A percentile compares a stretch with the other conserved stretches of the same genome.
These are phyloP conservation scores for Kwoniella bestiolae DNA, from an alignment of 768 basidiomycete species.

Conservation along the genomic window DNA sequence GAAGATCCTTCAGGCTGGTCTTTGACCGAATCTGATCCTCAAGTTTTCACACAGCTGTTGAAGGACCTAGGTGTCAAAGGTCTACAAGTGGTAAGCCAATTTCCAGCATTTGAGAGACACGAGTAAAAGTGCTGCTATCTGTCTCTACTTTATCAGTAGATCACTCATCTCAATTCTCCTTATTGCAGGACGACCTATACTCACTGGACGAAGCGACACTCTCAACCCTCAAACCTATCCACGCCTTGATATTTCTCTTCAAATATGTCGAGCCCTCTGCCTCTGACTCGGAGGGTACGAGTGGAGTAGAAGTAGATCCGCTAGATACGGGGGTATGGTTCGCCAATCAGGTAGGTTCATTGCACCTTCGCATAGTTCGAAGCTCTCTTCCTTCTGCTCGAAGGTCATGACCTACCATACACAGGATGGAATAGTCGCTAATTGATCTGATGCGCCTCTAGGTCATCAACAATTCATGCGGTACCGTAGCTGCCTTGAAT, in stretches of 20 bases:
- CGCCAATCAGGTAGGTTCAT: conserved; percentile 68
- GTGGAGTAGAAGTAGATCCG: conserved; percentile 57
- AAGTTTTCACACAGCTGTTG: conserved; percentile 54
- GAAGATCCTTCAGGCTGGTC: conserved; percentile 56
- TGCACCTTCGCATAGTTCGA: neutral
- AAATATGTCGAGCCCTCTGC: conserved; percentile 77
- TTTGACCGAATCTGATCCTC: conserved; percentile 56
- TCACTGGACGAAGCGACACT: conserved; percentile 61
- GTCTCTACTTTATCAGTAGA: neutral
- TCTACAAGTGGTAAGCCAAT: conserved; percentile 50
- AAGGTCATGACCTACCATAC: too few relatives aligned
- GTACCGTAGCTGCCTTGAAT: conserved; percentile 91
- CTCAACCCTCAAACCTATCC: conserved; percentile 75
- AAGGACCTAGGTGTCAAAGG: conserved; percentile 53
- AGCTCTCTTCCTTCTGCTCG: neutral
- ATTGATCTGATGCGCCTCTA: conserved; percentile 39
- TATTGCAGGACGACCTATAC: conserved; percentile 53
- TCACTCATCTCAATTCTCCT: neutral
- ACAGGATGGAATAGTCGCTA: too few relatives aligned
- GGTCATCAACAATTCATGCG: conserved; percentile 95
- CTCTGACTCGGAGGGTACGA: conserved; percentile 37
- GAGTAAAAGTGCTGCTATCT: too few relatives aligned
- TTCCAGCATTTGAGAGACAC: too few relatives aligned
- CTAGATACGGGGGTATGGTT: conserved; percentile 72
- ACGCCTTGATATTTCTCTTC: conserved; percentile 93